Conservation (phyloP, 208 protist genomes). For the Trypanosoma scelopori region DNA sequence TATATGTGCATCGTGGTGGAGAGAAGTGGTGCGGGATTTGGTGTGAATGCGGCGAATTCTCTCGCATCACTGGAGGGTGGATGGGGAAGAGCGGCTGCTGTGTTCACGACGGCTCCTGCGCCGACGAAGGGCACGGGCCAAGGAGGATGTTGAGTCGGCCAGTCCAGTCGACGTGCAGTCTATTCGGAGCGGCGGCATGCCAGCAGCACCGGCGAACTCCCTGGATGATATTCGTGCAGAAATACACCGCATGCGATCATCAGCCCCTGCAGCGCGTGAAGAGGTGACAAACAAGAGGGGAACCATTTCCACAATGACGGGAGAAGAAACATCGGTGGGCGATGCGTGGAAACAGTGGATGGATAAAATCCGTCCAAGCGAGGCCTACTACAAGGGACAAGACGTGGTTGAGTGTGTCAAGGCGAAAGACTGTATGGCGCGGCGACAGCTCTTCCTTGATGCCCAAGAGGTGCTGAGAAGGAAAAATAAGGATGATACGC, state of each 20-base stretch:
- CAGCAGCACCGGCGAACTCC: conserved; percentile 51
- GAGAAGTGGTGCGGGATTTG: no score
- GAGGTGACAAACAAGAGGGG: conserved; percentile 19
- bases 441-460: conserved; percentile 47
- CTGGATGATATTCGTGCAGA: conserved; percentile 67
- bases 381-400: conserved; percentile 50
- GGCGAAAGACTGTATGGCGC: conserved; percentile 28
- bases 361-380: conserved; percentile 33
- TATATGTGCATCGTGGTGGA: no score
- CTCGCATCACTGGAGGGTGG: neutral
- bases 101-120: conserved; percentile 20
- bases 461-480: conserved; percentile 69
- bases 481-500: conserved; percentile 37
- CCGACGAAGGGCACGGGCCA: conserved; percentile 2
- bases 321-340: conserved; percentile 10
- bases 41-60: conserved; percentile 9
- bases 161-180: conserved; percentile 12
- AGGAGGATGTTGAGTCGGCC: conserved; percentile 8
- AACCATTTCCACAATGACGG: neutral
- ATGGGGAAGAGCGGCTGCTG: conserved; percentile 5
- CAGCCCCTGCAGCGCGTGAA: conserved; percentile 22
- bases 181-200: conserved; percentile 31
- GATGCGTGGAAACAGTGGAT: conserved; percentile 12
- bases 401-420: conserved; percentile 55
- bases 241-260: conserved; percentile 27